Evolutionary conservation across 2,329 filamentous ascomycete species (phyloP).

Genomic region (Colletotrichum tamarilloi): DNA sequence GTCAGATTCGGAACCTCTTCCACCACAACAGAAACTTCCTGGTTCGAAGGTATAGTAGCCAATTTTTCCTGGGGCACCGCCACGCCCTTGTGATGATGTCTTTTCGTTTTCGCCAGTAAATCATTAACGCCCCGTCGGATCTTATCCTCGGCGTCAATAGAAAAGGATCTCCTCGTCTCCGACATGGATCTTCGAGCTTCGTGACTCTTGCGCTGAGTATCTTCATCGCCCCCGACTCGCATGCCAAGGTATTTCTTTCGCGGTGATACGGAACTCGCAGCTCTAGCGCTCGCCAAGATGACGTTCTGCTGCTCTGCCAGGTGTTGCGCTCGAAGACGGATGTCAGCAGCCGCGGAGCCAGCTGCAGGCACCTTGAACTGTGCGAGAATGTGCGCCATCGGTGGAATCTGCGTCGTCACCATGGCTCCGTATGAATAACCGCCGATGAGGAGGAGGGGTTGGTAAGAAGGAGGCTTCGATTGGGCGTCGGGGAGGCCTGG

Average conservation of each 20-base stretch:
- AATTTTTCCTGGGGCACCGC: conserved; percentile 13
- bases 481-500: conserved; percentile 23
- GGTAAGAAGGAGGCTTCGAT: conserved; percentile 13
- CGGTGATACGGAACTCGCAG: conserved; percentile 43
- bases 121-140: conserved; percentile 60
- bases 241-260: conserved; percentile 49
- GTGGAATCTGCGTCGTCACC: conserved; percentile 79
- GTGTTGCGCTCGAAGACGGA: conserved; percentile 75
- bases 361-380: conserved; percentile 64
- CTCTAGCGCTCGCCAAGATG: conserved; percentile 51
- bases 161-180: conserved; percentile 51
- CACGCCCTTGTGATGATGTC: conserved; percentile 37
- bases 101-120: conserved; percentile 55
- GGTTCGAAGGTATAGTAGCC: conserved; percentile 37
- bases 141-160: conserved; percentile 59
- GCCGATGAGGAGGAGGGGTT: conserved; percentile 67
- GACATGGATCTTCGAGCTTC: conserved; percentile 53
- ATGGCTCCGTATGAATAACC: conserved; percentile 95
- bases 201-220: conserved; percentile 51
- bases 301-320: conserved; percentile 73
- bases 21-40: conserved; percentile 43
- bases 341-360: conserved; percentile 74
- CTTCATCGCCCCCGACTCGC: conserved; percentile 63
- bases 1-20: conserved; percentile 48
- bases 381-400: conserved; percentile 67